A percentile compares a stretch with the other conserved stretches of the same genome.
Evolutionary conservation across 108 stramenopile genomes (phyloP).

Genomic region (Asterionellopsis glacialis): DNA sequence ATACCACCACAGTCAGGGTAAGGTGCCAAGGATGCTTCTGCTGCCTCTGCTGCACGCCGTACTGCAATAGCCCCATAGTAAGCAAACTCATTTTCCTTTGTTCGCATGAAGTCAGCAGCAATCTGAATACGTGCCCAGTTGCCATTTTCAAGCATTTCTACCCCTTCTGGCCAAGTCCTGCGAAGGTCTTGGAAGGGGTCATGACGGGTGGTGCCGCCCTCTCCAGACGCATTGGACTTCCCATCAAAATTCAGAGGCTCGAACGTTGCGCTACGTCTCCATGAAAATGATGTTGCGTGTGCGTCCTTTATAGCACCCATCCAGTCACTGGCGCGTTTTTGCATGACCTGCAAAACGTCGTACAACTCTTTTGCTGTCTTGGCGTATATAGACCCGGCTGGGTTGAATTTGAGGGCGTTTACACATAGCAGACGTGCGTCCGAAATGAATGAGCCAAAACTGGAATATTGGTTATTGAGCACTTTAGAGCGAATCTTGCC

Average conservation of each 20-base stretch:
- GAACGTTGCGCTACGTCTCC: constrained; percentile 9
- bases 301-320: constrained; percentile 60
- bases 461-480: constrained; percentile 43
- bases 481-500: constrained; percentile 60
- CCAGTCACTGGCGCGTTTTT: constrained; percentile 65
- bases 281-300: constrained; percentile 31
- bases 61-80: constrained; percentile 76
- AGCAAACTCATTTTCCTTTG: constrained; percentile 80
- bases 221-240: neutral
- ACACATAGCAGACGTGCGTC: constrained; percentile 63
- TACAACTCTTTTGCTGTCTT: constrained; percentile 67
- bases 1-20: constrained; percentile 31
- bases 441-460: constrained; percentile 62
- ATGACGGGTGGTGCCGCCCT: constrained; percentile 9
- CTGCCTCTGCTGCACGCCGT: constrained; percentile 59
- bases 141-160: constrained; percentile 59
- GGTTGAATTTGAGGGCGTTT: constrained; percentile 72
- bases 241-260: neutral
- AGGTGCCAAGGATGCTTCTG: constrained; percentile 52
- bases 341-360: constrained; percentile 53
- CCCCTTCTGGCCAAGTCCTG: constrained; percentile 69
- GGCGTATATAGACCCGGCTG: constrained; percentile 70
- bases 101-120: constrained; percentile 62
- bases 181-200: constrained; percentile 62
- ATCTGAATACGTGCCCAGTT: constrained; percentile 48